phyloP scores from a whole-genome alignment of 768 basidiomycete species.

The Tulasnella sp. region DNA sequence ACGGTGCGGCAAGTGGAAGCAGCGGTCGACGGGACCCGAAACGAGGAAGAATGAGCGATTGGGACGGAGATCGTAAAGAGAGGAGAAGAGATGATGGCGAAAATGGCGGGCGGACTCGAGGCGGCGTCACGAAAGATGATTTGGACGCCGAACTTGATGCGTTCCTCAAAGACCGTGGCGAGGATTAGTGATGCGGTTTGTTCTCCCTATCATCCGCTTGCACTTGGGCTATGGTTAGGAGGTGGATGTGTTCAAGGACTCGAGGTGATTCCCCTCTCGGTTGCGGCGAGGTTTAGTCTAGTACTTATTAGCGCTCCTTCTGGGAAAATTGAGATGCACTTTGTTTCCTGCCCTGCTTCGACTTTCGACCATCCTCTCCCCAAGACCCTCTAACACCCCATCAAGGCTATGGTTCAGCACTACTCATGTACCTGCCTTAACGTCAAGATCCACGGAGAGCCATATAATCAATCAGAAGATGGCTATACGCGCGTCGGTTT shows the following conservation, averaged over 20 bases:
- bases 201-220: background rate
- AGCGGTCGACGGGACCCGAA: background rate
- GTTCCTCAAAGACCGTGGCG: conserved; percentile 28
- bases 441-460: background rate
- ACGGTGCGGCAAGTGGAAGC: conserved; percentile 24
- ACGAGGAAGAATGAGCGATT: conserved; percentile 15
- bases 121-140: conserved; percentile 42
- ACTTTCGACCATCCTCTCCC: background rate
- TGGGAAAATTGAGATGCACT: background rate
- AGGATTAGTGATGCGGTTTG: background rate
- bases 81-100: conserved; percentile 27
- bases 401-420: background rate
- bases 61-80: background rate
- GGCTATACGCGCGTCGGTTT: background rate
- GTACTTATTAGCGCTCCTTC: background rate
- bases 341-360: background rate
- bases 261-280: background rate
- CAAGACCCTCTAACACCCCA: background rate
- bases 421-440: conserved; percentile 1
- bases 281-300: background rate
- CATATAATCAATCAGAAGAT: background rate
- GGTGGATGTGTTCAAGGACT: background rate
- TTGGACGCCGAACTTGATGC: conserved; percentile 76
- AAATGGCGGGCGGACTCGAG: conserved; percentile 38
- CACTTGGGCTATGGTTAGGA: background rate